A percentile compares a stretch with the other conserved stretches of the same genome.
Evolutionary conservation across 2,329 filamentous ascomycete genomes (phyloP).

Genomic region (Aureobasidium leucospermi): DNA sequence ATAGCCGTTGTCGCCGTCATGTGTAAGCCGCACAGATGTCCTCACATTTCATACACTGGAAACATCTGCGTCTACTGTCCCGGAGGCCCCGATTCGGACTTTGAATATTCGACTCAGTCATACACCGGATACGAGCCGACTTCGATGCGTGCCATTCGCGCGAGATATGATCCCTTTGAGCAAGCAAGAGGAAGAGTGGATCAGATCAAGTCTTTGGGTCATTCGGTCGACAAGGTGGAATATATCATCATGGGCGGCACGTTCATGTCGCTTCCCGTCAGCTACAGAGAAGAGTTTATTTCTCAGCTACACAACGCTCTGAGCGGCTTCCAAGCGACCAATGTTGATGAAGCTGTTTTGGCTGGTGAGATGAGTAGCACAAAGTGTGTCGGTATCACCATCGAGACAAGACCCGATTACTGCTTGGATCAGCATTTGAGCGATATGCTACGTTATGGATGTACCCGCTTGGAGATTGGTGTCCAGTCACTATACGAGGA

Average conservation of each 20-base stretch:
- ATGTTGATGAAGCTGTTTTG: conserved; percentile 90
- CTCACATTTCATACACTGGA: conserved; percentile 95
- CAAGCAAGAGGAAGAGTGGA: conserved; percentile 93
- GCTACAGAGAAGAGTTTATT: conserved; percentile 89
- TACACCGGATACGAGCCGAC: conserved; percentile 98
- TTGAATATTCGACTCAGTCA: conserved; percentile 97
- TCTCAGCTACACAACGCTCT: conserved; percentile 93
- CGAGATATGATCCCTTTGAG: conserved; percentile 95
- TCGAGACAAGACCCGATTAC: conserved; percentile 95
- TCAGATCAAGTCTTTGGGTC: conserved; percentile 89
- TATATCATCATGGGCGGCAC: conserved; percentile 99
- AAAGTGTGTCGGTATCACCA: conserved; percentile 97
- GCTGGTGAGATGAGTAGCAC: conserved; percentile 94
- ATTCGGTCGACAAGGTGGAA: conserved; percentile 98
- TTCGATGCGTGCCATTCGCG: conserved; percentile 95
- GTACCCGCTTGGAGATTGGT: conserved; percentile 86
- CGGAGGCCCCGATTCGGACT: conserved; percentile 94
- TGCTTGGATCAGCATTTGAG: conserved; percentile 92
- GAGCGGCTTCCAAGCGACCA: conserved; percentile 87
- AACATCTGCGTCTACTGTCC: conserved; percentile 99
- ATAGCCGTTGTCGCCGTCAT: conserved; percentile 98
- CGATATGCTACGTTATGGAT: conserved; percentile 96
- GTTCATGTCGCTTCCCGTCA: conserved; percentile 90
- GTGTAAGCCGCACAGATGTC: conserved; percentile 97
- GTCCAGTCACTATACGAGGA: conserved; percentile 97